These are phyloP conservation scores for Ulmus americana DNA, from an alignment of 331 rosid genomes.

Conservation along the genomic window DNA sequence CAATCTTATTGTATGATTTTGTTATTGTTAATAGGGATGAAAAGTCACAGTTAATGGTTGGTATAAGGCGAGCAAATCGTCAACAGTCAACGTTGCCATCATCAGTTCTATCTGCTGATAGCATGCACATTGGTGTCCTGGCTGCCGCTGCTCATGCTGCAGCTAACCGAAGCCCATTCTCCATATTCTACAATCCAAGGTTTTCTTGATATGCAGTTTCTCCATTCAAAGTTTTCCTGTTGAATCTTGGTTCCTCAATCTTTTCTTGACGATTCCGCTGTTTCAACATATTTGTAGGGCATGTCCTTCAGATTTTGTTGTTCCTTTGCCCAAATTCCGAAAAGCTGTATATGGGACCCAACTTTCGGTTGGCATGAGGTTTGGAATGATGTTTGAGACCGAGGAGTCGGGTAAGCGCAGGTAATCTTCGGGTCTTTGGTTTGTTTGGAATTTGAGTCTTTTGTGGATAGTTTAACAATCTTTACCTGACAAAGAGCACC, in stretches of 20 bases:
- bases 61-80: slow-evolving; percentile 87
- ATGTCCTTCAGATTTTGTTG: slow-evolving; percentile 90
- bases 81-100: slow-evolving; percentile 89
- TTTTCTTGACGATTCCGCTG: slow-evolving; percentile 10
- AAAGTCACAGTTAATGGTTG: slow-evolving; percentile 78
- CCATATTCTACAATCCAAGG: slow-evolving; percentile 98
- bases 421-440: slow-evolving; percentile 34
- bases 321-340: slow-evolving; percentile 68
- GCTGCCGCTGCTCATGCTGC: slow-evolving; percentile 99
- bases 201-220: slow-evolving; percentile 7
- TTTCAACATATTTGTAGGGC: slow-evolving; percentile 49
- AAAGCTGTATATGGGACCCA: slow-evolving; percentile 79
- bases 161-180: slow-evolving; percentile 71
- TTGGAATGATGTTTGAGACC: slow-evolving; percentile 99
- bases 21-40: slow-evolving; percentile 56
- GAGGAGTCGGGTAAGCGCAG: slow-evolving; percentile 97
- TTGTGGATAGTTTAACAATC: no score
- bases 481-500: no score
- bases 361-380: slow-evolving; percentile 91
- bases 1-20: neutral
- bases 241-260: neutral
- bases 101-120: slow-evolving; percentile 90
- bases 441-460: neutral
- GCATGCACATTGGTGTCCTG: slow-evolving; percentile 99
- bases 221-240: neutral